Percentiles rank a stretch among this genome's conserved stretches.
These are phyloP conservation scores for Arthrobotrys conoides DNA, from an alignment of 2,329 filamentous ascomycete genomes.

Conservation along the genomic window DNA sequence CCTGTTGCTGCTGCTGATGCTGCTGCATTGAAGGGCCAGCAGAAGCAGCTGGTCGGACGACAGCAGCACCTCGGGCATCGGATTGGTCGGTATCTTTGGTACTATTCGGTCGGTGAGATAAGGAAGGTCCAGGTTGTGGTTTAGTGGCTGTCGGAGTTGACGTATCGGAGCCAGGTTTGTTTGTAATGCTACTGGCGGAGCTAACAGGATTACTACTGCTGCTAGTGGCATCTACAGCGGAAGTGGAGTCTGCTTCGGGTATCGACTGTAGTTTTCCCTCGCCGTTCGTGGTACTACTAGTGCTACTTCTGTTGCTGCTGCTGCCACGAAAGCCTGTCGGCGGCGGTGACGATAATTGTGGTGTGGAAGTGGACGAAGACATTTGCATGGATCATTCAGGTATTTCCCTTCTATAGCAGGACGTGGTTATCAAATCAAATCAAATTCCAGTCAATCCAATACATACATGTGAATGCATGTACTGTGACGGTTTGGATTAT, in stretches of 20 bases:
- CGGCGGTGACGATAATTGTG: neutral
- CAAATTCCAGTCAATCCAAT: conserved; percentile 1
- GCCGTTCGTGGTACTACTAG: conserved; percentile 1
- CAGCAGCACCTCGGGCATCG: conserved; percentile 33
- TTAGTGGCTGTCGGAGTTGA: conserved; percentile 32
- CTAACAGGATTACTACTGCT: conserved; percentile 16
- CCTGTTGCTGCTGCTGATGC: neutral
- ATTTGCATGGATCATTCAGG: neutral
- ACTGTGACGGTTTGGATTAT: conserved; percentile 2
- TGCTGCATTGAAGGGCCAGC: conserved; percentile 19
- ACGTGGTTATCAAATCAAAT: neutral
- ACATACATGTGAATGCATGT: conserved; percentile 6
- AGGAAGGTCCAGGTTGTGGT: conserved; percentile 36
- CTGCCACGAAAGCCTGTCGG: conserved; percentile 31
- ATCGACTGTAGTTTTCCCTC: conserved; percentile 52
- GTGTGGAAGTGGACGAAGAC: conserved; percentile 4
- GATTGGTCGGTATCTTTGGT: conserved; percentile 3
- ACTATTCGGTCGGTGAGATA: conserved; percentile 43
- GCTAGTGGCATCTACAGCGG: conserved; percentile 30
- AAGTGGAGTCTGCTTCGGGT: conserved; percentile 52
- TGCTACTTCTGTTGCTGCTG: conserved; percentile 41
- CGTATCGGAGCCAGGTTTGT: conserved; percentile 49
- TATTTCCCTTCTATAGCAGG: neutral
- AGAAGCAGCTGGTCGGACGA: conserved; percentile 33
- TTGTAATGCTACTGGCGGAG: conserved; percentile 35